phyloP scores from a whole-genome alignment of 495 filamentous ascomycete species.

The Glarea lozoyensis region DNA sequence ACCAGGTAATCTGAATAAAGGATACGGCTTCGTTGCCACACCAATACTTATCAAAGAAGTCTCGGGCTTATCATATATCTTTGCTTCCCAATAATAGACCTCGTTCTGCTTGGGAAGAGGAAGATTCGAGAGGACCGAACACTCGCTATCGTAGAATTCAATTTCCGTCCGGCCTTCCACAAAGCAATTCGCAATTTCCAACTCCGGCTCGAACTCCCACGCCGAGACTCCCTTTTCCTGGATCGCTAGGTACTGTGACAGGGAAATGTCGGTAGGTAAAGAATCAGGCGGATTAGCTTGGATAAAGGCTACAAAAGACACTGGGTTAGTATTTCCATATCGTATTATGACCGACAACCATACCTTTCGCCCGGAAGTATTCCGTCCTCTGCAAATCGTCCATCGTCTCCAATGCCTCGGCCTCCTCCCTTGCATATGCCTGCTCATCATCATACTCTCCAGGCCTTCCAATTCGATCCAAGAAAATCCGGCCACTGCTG shows the following conservation, averaged over 20 bases:
- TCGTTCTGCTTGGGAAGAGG: conserved; percentile 98
- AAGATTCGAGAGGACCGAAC: conserved; percentile 93
- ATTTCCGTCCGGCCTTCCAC: conserved; percentile 94
- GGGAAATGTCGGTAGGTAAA: conserved; percentile 87
- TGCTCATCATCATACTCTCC: conserved; percentile 98
- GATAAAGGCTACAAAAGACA: conserved; percentile 61
- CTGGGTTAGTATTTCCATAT: conserved; percentile 8
- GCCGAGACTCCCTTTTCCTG: conserved; percentile 98
- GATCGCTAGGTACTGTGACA: conserved; percentile 95
- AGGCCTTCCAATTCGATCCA: conserved; percentile 87
- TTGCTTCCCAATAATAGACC: conserved; percentile 98
- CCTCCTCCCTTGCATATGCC: conserved; percentile 83
- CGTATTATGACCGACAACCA: too few relatives aligned
- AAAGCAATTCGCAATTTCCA: conserved; percentile 98
- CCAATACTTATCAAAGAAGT: conserved; percentile 77
- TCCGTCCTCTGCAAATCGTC: conserved; percentile 85
- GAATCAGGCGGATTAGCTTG: conserved; percentile 94
- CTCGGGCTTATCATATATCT: conserved; percentile 96
- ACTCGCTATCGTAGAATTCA: conserved; percentile 96
- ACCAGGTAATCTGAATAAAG: conserved; percentile 90
- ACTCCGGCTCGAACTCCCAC: conserved; percentile 97
- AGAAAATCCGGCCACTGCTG: conserved; percentile 75
- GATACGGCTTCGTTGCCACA: conserved; percentile 93
- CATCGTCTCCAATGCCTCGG: conserved; percentile 89
- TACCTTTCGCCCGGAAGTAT: conserved; percentile 94